Percentiles rank a stretch among this genome's conserved stretches.
Evolutionary conservation across 176 grass and related monocot genomes (phyloP).

Genomic region (bread wheat (Triticum aestivum)): IWGSC_CS_RefSeq_v2.1 NC_057795.1:333620901-333621400

Average conservation of each 20-base stretch:
- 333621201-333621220: background rate
- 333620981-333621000: too few relatives aligned
- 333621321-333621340: background rate
- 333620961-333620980: too few relatives aligned
- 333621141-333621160: constrained; percentile 18
- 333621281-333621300: background rate
- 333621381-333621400: background rate
- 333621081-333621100: too few relatives aligned
- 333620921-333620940: too few relatives aligned
- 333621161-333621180: background rate
- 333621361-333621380: background rate
- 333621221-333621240: background rate
- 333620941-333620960: too few relatives aligned
- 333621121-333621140: constrained; percentile 20
- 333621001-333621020: too few relatives aligned
- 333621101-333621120: background rate
- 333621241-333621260: background rate
- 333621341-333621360: background rate
- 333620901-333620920: too few relatives aligned
- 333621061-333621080: too few relatives aligned
- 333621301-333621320: constrained; percentile 1
- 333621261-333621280: constrained; percentile 13
- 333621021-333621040: too few relatives aligned
- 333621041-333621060: too few relatives aligned
- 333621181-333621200: constrained; percentile 11